Evolutionary conservation across 305 asterid species (phyloP).

Genomic region (Lippia alba): DNA sequence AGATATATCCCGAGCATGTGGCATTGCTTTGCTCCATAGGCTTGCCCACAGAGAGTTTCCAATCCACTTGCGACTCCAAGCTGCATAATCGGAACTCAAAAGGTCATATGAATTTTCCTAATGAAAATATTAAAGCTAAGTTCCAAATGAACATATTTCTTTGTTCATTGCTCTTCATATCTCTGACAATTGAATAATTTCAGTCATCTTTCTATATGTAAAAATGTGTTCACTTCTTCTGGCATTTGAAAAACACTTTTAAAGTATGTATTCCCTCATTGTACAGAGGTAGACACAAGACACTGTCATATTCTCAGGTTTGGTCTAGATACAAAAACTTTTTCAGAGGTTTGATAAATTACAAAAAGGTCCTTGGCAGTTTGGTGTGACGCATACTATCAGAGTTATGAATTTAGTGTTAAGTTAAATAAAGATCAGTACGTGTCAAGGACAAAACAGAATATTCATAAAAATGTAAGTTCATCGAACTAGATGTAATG

Average conservation of each 20-base stretch:
- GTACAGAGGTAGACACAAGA: no score
- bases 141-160: background rate
- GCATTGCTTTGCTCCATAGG: conserved; percentile 74
- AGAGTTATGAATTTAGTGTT: no score
- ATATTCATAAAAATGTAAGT: no score
- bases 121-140: background rate
- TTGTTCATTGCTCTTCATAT: background rate
- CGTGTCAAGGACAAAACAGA: no score
- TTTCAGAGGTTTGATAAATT: no score
- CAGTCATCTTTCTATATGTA: background rate
- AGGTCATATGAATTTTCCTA: background rate
- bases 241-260: background rate
- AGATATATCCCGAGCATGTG: conserved; percentile 83
- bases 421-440: no score
- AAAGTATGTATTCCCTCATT: background rate
- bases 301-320: no score
- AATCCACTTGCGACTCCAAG: conserved; percentile 78
- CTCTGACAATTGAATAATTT: background rate
- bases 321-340: no score
- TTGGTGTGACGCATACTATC: no score
- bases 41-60: conserved; percentile 83
- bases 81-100: conserved; percentile 40
- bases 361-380: no score
- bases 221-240: background rate
- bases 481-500: no score